Conservation (phyloP, 1,284 basidiomycete genomes). For the Melampsora abietis-canadensis region DNA sequence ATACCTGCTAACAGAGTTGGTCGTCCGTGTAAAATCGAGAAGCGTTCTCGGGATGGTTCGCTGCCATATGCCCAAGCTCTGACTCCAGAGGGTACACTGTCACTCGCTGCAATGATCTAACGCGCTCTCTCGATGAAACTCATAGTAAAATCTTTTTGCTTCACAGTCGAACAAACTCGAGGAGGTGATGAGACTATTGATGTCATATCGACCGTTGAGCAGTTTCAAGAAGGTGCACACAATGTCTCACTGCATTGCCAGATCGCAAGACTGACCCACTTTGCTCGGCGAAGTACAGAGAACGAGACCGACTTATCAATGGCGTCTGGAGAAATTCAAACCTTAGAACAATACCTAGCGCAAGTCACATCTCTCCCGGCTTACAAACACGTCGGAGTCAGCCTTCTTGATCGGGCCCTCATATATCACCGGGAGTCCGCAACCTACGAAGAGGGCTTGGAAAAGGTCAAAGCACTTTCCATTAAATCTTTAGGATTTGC, state of each 20-base stretch:
- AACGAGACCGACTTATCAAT: not conserved
- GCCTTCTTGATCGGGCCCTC: conserved; percentile 27
- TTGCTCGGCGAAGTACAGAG: too few relatives aligned
- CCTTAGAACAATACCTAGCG: conserved; percentile 25
- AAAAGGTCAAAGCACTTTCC: conserved; percentile 12
- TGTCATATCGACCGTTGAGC: conserved; percentile 35
- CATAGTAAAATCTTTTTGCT: not conserved
- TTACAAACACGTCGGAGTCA: conserved; percentile 26
- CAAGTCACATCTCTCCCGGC: conserved; percentile 3
- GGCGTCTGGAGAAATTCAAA: not conserved
- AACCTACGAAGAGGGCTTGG: conserved; percentile 7
- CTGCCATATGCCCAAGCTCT: conserved; percentile 8
- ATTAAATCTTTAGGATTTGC: conserved; percentile 27
- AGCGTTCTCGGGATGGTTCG: conserved; percentile 36
- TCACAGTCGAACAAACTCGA: conserved; percentile 24
- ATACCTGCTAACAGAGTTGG: not conserved
- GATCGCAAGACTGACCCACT: not conserved
- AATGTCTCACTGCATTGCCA: not conserved
- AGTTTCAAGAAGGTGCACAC: conserved; percentile 7
- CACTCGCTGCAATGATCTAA: too few relatives aligned
- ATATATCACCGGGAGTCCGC: conserved; percentile 1
- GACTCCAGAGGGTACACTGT: conserved; percentile 18
- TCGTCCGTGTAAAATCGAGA: conserved; percentile 19
- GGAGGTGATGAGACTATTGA: conserved; percentile 42
- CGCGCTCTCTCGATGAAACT: too few relatives aligned